Conservation (phyloP, 768 basidiomycete genomes). For the Amanita muscaria region DNA sequence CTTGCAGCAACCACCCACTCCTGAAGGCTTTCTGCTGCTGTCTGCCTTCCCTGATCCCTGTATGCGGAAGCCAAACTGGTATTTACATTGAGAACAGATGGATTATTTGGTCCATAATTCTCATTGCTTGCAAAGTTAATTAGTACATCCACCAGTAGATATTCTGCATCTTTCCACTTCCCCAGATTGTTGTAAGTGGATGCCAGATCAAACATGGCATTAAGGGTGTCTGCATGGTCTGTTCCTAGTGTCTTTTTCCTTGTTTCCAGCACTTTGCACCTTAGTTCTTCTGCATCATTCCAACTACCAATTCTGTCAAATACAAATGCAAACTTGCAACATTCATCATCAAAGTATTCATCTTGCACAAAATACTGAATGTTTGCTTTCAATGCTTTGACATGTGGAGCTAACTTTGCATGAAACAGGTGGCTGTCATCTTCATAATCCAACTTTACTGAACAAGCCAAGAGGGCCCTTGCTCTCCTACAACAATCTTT, state of each 20-base stretch:
- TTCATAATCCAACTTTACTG: neutral
- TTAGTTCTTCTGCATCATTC: neutral
- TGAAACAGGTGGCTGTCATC: neutral
- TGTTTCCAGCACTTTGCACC: neutral
- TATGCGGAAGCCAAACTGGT: no score
- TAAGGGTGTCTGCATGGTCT: constrained; percentile 3
- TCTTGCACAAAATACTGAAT: neutral
- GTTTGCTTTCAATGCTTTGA: constrained; percentile 2
- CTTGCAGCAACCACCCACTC: no score
- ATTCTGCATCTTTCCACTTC: constrained; percentile 1
- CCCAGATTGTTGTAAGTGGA: constrained; percentile 5
- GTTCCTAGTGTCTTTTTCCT: constrained; percentile 1
- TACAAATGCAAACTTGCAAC: neutral
- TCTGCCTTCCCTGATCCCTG: no score
- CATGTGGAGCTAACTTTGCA: constrained; percentile 2
- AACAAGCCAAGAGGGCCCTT: constrained; percentile 1
- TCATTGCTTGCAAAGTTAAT: no score
- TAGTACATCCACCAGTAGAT: neutral
- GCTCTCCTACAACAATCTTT: neutral
- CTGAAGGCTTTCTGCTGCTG: neutral
- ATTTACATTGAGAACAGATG: no score
- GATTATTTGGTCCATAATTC: no score
- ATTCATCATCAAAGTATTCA: constrained; percentile 4
- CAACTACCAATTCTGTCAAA: neutral
- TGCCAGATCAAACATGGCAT: constrained; percentile 8